Evolutionary conservation across 2,329 filamentous ascomycete genomes (phyloP).

Genomic region (Xylariomycetidae sp.): DNA sequence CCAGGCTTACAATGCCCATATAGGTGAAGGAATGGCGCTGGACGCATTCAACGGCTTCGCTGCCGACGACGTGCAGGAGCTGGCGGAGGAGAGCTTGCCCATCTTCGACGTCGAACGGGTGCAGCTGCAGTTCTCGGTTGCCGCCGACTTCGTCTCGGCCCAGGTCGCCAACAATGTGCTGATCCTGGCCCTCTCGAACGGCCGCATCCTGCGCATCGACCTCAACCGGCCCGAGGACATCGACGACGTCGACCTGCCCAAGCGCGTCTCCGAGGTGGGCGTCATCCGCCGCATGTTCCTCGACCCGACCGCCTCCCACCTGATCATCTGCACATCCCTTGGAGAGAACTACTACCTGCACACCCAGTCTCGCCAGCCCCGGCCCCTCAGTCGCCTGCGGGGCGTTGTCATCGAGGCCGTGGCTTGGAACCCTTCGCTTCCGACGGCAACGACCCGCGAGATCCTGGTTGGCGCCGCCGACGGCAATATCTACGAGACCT

Average conservation of each 20-base stretch:
- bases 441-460: slow-evolving; percentile 89
- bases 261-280: slow-evolving; percentile 84
- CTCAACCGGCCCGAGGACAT: slow-evolving; percentile 91
- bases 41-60: slow-evolving; percentile 68
- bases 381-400: slow-evolving; percentile 73
- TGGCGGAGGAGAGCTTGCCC: slow-evolving; percentile 59
- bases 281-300: slow-evolving; percentile 95
- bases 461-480: slow-evolving; percentile 89
- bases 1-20: slow-evolving; percentile 14
- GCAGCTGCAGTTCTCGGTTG: slow-evolving; percentile 88
- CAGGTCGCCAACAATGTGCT: slow-evolving; percentile 98
- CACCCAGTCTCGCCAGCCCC: slow-evolving; percentile 84
- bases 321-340: slow-evolving; percentile 83
- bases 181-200: slow-evolving; percentile 84
- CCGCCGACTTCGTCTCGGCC: slow-evolving; percentile 91
- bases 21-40: slow-evolving; percentile 54
- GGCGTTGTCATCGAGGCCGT: slow-evolving; percentile 83
- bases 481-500: slow-evolving; percentile 90
- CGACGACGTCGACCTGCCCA: slow-evolving; percentile 95
- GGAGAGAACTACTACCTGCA: slow-evolving; percentile 98
- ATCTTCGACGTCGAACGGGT: slow-evolving; percentile 95
- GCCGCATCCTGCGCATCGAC: slow-evolving; percentile 89
- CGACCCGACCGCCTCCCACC: slow-evolving; percentile 90
- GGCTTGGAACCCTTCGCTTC: slow-evolving; percentile 90
- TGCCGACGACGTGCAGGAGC: slow-evolving; percentile 54